Conservation (phyloP, 2,329 filamentous ascomycete species). For the Aspergillus hortae region DNA sequence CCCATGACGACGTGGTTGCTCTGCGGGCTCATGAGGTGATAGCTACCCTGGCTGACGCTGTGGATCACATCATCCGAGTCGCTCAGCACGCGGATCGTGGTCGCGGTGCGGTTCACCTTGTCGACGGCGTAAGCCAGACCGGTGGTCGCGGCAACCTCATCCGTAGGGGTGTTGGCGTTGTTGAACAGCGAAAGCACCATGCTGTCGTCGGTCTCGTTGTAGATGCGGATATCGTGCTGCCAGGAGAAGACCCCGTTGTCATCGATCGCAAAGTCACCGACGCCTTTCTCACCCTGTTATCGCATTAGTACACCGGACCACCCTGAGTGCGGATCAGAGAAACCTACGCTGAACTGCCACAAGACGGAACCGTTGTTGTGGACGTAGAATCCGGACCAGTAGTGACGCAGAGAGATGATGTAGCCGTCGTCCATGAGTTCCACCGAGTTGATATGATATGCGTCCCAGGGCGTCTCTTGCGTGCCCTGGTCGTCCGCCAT, state of each 20-base stretch:
- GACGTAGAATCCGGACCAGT: slow-evolving; percentile 31
- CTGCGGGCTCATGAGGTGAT: slow-evolving; percentile 20
- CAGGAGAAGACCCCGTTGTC: slow-evolving; percentile 23
- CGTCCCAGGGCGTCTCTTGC: slow-evolving; percentile 29
- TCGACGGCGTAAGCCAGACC: slow-evolving; percentile 22
- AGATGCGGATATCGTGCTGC: slow-evolving; percentile 36
- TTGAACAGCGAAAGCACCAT: slow-evolving; percentile 32
- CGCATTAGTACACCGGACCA: neutral
- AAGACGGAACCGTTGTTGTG: slow-evolving; percentile 27
- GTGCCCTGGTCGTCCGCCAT: slow-evolving; percentile 15
- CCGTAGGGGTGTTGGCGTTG: slow-evolving; percentile 27
- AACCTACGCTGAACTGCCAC: slow-evolving; percentile 25
- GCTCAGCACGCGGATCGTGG: slow-evolving; percentile 17
- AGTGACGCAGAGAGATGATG: slow-evolving; percentile 34
- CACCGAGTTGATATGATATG: slow-evolving; percentile 36
- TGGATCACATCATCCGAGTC: slow-evolving; percentile 22
- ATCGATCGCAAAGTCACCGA: slow-evolving; percentile 25
- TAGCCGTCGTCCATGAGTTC: slow-evolving; percentile 30
- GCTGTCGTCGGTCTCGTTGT: slow-evolving; percentile 30
- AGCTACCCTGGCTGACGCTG: slow-evolving; percentile 29
- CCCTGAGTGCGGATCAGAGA: neutral
- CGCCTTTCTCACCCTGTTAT: slow-evolving; percentile 19
- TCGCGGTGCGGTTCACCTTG: slow-evolving; percentile 20
- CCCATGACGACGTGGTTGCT: slow-evolving; percentile 27
- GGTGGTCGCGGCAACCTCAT: slow-evolving; percentile 17